phyloP scores from a whole-genome alignment of 2,329 filamentous ascomycete species.

The Phaeosphaeriaceae sp. region DNA sequence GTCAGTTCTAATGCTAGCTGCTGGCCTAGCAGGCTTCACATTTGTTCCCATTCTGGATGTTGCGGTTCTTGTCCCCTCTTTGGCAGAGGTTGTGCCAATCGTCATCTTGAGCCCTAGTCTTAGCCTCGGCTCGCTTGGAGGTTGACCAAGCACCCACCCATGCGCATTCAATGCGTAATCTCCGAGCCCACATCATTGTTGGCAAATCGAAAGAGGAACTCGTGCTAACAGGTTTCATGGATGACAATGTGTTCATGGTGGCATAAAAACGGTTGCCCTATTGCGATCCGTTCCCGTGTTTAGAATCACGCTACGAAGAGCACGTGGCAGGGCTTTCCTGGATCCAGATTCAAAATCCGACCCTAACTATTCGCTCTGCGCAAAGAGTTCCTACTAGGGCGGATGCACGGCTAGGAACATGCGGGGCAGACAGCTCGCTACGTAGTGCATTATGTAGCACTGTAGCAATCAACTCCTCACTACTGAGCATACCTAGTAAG shows the following conservation, averaged over 20 bases:
- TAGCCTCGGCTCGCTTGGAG: not conserved
- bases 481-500: no score
- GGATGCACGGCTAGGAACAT: no score
- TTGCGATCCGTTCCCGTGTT: constrained; percentile 19
- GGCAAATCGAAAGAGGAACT: not conserved
- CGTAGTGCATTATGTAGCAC: no score
- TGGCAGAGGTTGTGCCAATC: constrained; percentile 1
- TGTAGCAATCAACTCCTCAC: no score
- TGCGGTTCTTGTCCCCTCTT: not conserved
- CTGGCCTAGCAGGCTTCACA: not conserved
- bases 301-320: no score
- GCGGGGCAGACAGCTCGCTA: no score
- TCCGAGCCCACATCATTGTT: constrained; percentile 5
- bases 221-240: no score
- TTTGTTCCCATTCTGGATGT: not conserved
- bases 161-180: constrained; percentile 7
- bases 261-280: constrained; percentile 13
- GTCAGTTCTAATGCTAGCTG: not conserved
- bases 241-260: constrained; percentile 7
- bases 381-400: no score
- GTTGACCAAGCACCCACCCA: not conserved
- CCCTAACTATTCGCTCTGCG: not conserved
- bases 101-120: not conserved
- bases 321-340: not conserved
- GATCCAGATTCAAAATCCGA: not conserved